Percentiles rank a stretch among this genome's conserved stretches.
These are phyloP conservation scores for Adansonia madagascariensis DNA, from an alignment of 441 rosid species.

Conservation along the genomic window DNA sequence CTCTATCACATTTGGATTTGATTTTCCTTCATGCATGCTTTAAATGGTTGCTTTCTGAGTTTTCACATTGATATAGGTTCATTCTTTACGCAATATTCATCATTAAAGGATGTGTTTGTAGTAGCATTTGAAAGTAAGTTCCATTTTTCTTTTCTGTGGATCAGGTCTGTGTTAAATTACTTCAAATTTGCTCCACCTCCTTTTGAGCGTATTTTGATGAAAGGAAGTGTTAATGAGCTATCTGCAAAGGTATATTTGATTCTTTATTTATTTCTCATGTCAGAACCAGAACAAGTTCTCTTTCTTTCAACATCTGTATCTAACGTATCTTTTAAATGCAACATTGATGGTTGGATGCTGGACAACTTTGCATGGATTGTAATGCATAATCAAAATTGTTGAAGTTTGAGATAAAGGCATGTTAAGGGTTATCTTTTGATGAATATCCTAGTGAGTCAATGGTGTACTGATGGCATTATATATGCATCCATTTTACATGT, in stretches of 20 bases:
- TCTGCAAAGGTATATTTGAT: slow-evolving; percentile 48
- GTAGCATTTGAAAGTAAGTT: slow-evolving; percentile 8
- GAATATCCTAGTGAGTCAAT: neutral
- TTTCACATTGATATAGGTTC: neutral
- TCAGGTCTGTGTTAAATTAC: slow-evolving; percentile 73
- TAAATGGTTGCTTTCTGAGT: neutral
- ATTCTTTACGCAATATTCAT: neutral
- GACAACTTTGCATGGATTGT: slow-evolving; percentile 10
- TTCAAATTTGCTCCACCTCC: slow-evolving; percentile 88
- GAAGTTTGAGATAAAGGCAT: neutral
- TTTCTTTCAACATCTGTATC: neutral
- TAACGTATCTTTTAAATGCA: neutral
- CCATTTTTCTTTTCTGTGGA: slow-evolving; percentile 28
- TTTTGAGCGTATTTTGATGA: slow-evolving; percentile 62
- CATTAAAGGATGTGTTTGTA: neutral
- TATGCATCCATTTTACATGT: neutral
- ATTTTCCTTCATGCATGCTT: neutral
- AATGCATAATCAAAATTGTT: slow-evolving; percentile 4
- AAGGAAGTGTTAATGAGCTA: slow-evolving; percentile 36
- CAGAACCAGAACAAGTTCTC: neutral
- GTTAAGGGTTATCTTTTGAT: neutral
- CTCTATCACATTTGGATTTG: neutral
- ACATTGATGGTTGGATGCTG: slow-evolving; percentile 10
- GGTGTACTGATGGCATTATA: neutral
- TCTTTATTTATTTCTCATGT: neutral